Percentiles rank a stretch among this genome's conserved stretches.
Evolutionary conservation across 2,329 filamentous ascomycete genomes (phyloP).

Genomic region (Fusarium sp.): DNA sequence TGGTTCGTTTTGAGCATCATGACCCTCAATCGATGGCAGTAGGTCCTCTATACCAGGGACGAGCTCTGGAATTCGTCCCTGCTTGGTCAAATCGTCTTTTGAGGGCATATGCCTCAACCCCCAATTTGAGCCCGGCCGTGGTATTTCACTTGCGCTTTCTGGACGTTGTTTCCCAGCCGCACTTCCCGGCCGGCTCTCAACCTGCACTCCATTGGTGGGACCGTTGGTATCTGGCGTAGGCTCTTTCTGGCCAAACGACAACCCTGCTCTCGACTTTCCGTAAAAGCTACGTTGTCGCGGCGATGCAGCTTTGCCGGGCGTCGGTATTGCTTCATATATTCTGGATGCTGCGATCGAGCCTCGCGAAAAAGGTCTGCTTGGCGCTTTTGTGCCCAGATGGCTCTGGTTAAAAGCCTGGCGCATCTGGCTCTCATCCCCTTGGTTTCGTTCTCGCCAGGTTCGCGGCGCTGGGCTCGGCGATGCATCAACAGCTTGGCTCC

Average conservation of each 20-base stretch:
- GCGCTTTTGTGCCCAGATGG: conserved; percentile 49
- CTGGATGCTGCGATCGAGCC: conserved; percentile 42
- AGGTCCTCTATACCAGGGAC: conserved; percentile 56
- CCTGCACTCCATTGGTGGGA: conserved; percentile 20
- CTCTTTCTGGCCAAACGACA: conserved; percentile 40
- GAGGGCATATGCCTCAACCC: conserved; percentile 39
- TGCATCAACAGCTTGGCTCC: conserved; percentile 54
- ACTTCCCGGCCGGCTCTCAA: conserved; percentile 22
- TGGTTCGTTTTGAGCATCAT: conserved; percentile 11
- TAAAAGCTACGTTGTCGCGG: conserved; percentile 42
- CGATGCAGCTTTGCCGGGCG: conserved; percentile 38
- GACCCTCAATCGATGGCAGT: conserved; percentile 52
- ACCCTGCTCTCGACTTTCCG: conserved; percentile 43
- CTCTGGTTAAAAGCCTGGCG: conserved; percentile 49
- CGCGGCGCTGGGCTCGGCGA: conserved; percentile 66
- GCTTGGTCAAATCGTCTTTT: conserved; percentile 46
- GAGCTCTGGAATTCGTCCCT: conserved; percentile 53
- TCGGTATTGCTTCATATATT: conserved; percentile 33
- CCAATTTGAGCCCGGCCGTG: conserved; percentile 24
- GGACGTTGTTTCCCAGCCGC: conserved; percentile 15
- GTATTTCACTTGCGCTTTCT: conserved; percentile 21
- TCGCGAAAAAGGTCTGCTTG: conserved; percentile 42
- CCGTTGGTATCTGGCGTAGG: conserved; percentile 19
- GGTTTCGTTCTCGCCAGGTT: conserved; percentile 54
- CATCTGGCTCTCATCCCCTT: conserved; percentile 50